phyloP scores from a whole-genome alignment of 441 rosid genomes.

The Bocquillonia castaneifolia region DNA sequence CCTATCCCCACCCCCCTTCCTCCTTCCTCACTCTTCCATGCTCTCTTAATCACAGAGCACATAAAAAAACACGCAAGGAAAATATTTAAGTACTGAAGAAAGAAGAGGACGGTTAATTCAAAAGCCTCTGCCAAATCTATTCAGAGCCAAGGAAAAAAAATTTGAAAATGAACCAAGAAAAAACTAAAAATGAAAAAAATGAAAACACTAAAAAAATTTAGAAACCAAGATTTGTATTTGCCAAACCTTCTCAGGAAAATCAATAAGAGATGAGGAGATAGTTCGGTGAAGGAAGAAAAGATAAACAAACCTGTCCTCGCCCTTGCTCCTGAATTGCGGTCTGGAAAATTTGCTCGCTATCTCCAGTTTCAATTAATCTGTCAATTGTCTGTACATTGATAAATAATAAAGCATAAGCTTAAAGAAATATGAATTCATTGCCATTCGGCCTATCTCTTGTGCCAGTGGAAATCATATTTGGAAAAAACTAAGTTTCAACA shows the following conservation, averaged over 20 bases:
- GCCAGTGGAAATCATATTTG: background rate
- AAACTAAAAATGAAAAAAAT: background rate
- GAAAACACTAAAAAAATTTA: too few relatives aligned
- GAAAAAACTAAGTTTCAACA: background rate
- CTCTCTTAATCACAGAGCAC: background rate
- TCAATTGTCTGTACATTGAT: slow-evolving; percentile 66
- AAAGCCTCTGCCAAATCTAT: too few relatives aligned
- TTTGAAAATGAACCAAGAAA: background rate
- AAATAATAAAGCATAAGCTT: slow-evolving; percentile 20
- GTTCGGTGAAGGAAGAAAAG: slow-evolving; percentile 3
- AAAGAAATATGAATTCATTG: background rate
- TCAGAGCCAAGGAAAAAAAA: background rate
- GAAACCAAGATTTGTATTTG: background rate
- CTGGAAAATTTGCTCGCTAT: slow-evolving; percentile 91
- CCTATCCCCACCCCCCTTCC: background rate
- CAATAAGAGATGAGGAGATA: slow-evolving; percentile 1
- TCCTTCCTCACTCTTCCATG: background rate
- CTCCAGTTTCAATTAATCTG: slow-evolving; percentile 88
- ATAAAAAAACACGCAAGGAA: background rate
- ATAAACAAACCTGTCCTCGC: slow-evolving; percentile 71
- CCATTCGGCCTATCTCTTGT: background rate
- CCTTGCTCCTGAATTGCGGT: slow-evolving; percentile 96
- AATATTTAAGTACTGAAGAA: background rate
- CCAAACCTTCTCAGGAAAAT: background rate
- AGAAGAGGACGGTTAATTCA: background rate